A percentile compares a stretch with the other conserved stretches of the same genome.
Evolutionary conservation across 768 basidiomycete genomes (phyloP).

Genomic region (Boletus subparvulus): DNA sequence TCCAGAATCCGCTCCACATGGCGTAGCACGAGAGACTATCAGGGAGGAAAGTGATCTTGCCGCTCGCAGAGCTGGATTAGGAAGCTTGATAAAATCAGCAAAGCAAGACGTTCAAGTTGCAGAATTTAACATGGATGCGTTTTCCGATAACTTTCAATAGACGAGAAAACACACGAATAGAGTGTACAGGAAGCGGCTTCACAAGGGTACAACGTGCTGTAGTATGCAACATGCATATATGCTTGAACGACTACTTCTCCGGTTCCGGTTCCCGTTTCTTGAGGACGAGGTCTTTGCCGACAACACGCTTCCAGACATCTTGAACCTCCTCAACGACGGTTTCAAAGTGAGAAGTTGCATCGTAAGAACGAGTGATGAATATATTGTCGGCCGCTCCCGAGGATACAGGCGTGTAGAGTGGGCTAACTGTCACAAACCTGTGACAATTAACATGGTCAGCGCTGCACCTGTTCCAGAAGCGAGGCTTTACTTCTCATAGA

Average conservation of each 20-base stretch:
- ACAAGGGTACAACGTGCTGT: conserved; percentile 10
- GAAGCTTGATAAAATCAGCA: conserved; percentile 86
- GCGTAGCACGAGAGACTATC: conserved; percentile 30
- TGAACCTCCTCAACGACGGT: conserved; percentile 97
- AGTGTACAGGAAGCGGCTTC: conserved; percentile 7
- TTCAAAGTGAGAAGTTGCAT: conserved; percentile 98
- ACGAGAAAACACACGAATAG: background rate
- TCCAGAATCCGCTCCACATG: conserved; percentile 35
- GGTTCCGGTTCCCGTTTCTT: conserved; percentile 83
- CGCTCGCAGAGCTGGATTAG: conserved; percentile 71
- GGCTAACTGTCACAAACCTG: conserved; percentile 88
- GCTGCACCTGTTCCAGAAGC: background rate
- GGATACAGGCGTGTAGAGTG: conserved; percentile 86
- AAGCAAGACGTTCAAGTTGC: conserved; percentile 83
- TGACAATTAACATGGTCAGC: conserved; percentile 7
- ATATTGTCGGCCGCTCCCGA: conserved; percentile 83
- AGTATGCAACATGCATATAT: conserved; percentile 7
- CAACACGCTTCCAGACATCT: conserved; percentile 91
- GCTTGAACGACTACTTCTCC: conserved; percentile 39
- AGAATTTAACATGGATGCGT: conserved; percentile 85
- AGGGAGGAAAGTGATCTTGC: conserved; percentile 57
- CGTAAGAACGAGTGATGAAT: conserved; percentile 96
- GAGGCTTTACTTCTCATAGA: conserved; percentile 82
- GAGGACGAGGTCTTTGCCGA: conserved; percentile 73
- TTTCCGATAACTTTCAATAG: conserved; percentile 42